phyloP scores from a whole-genome alignment of 1,284 basidiomycete genomes.

The Boletus mariae region DNA sequence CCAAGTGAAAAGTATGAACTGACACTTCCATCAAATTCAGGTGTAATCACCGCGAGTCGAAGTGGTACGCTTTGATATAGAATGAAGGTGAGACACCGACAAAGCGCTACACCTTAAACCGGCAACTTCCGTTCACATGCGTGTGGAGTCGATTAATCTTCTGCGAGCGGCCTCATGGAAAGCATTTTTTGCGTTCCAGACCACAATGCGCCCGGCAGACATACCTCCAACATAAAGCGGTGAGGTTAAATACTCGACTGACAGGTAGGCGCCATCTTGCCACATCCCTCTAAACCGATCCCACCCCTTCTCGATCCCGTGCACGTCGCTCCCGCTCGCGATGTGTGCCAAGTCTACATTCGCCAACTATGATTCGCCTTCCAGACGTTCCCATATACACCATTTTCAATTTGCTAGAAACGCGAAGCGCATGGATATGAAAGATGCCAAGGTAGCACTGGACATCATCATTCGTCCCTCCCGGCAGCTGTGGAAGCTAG shows the following conservation, averaged over 20 bases:
- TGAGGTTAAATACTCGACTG: slow-evolving; percentile 26
- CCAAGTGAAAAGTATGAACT: background rate
- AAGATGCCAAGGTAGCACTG: slow-evolving; percentile 17
- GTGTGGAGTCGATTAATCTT: slow-evolving; percentile 11
- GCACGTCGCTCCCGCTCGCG: background rate
- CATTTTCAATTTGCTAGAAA: slow-evolving; percentile 16
- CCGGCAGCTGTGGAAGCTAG: slow-evolving; percentile 22
- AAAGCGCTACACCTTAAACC: slow-evolving; percentile 4
- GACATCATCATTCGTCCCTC: slow-evolving; percentile 25
- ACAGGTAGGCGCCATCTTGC: background rate
- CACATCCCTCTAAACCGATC: background rate
- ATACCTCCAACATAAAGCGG: slow-evolving; percentile 7
- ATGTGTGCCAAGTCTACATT: slow-evolving; percentile 16
- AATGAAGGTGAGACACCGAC: slow-evolving; percentile 3
- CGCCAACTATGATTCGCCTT: slow-evolving; percentile 5
- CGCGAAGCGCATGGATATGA: slow-evolving; percentile 1
- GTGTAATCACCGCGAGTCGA: slow-evolving; percentile 22
- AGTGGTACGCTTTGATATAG: background rate
- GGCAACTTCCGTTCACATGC: slow-evolving; percentile 18
- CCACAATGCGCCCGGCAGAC: slow-evolving; percentile 24
- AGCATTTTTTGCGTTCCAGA: slow-evolving; percentile 14
- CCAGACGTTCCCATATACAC: slow-evolving; percentile 3
- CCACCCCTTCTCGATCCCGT: slow-evolving; percentile 1
- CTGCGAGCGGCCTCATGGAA: slow-evolving; percentile 18
- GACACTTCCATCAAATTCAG: slow-evolving; percentile 1